Conservation (phyloP, 1,139 yeast genomes). For the Kodamaea plutei region DNA sequence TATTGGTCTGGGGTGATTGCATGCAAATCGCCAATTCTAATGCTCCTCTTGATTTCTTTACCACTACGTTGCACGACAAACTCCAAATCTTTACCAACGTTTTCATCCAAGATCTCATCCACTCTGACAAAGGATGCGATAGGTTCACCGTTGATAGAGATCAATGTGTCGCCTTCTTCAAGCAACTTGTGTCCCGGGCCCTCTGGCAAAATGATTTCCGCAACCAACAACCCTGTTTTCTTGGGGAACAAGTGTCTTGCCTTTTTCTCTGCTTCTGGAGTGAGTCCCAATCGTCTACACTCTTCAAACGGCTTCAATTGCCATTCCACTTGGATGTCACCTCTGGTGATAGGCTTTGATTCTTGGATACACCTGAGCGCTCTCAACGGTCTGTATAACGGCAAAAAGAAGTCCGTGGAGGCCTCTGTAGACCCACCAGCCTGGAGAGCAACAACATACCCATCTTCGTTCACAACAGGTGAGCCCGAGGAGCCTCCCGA, state of each 20-base stretch:
- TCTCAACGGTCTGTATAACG: slow-evolving; percentile 76
- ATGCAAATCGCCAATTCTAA: slow-evolving; percentile 72
- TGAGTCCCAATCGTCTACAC: slow-evolving; percentile 81
- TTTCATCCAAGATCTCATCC: slow-evolving; percentile 78
- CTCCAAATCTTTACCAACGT: slow-evolving; percentile 57
- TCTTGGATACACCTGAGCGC: slow-evolving; percentile 73
- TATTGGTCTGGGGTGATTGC: slow-evolving; percentile 77
- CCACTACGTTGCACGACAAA: slow-evolving; percentile 74
- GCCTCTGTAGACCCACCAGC: slow-evolving; percentile 94
- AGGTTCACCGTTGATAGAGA: slow-evolving; percentile 63
- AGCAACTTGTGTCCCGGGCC: slow-evolving; percentile 79
- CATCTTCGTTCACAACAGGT: slow-evolving; percentile 87
- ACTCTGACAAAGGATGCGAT: slow-evolving; percentile 72
- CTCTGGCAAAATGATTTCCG: slow-evolving; percentile 76
- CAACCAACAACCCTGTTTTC: slow-evolving; percentile 78
- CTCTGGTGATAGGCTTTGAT: slow-evolving; percentile 55
- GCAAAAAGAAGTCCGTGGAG: slow-evolving; percentile 88
- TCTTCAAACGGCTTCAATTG: slow-evolving; percentile 82
- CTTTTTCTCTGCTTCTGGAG: slow-evolving; percentile 65
- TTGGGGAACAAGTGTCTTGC: slow-evolving; percentile 71
- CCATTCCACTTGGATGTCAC: slow-evolving; percentile 90
- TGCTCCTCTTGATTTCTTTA: slow-evolving; percentile 43
- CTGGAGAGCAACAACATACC: slow-evolving; percentile 85
- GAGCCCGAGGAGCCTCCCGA: slow-evolving; percentile 96
- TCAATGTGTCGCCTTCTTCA: slow-evolving; percentile 81